phyloP scores from a whole-genome alignment of 2,329 filamentous ascomycete genomes.

The Aspergillus novofumigatus region DNA sequence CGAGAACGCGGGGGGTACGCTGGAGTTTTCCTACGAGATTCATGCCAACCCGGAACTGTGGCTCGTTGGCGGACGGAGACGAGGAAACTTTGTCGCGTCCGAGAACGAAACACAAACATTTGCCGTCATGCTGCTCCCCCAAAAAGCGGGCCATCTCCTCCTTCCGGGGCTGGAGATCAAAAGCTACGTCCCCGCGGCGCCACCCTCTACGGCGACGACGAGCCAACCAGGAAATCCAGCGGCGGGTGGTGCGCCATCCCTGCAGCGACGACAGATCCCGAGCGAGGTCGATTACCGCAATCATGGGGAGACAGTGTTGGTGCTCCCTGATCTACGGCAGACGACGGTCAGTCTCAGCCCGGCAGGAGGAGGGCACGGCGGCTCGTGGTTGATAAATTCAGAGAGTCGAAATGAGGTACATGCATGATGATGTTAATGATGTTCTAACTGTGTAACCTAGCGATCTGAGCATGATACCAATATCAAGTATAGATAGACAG shows the following conservation, averaged over 20 bases:
- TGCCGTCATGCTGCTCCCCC: conserved; percentile 71
- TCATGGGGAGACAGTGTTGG: conserved; percentile 69
- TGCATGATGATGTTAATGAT: neutral
- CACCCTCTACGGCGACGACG: conserved; percentile 11
- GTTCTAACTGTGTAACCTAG: neutral
- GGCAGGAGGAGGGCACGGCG: conserved; percentile 52
- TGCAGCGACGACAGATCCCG: conserved; percentile 39
- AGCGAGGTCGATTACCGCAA: conserved; percentile 81
- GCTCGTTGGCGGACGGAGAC: conserved; percentile 78
- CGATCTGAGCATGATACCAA: neutral
- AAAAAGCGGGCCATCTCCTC: conserved; percentile 72
- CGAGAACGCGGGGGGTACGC: conserved; percentile 41
- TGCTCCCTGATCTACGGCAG: conserved; percentile 65
- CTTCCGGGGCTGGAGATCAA: conserved; percentile 77
- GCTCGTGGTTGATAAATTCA: conserved; percentile 63
- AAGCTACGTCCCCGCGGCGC: conserved; percentile 47
- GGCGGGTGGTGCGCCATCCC: conserved; percentile 11
- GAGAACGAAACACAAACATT: conserved; percentile 52
- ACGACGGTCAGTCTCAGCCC: conserved; percentile 71
- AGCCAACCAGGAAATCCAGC: neutral
- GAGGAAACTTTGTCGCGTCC: conserved; percentile 63
- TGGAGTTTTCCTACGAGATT: conserved; percentile 82
- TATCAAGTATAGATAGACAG: neutral
- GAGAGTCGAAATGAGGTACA: conserved; percentile 36
- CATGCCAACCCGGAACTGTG: conserved; percentile 69